Evolutionary conservation across 495 filamentous ascomycete species (phyloP).

Genomic region (Ascodesmis nigricans): DNA sequence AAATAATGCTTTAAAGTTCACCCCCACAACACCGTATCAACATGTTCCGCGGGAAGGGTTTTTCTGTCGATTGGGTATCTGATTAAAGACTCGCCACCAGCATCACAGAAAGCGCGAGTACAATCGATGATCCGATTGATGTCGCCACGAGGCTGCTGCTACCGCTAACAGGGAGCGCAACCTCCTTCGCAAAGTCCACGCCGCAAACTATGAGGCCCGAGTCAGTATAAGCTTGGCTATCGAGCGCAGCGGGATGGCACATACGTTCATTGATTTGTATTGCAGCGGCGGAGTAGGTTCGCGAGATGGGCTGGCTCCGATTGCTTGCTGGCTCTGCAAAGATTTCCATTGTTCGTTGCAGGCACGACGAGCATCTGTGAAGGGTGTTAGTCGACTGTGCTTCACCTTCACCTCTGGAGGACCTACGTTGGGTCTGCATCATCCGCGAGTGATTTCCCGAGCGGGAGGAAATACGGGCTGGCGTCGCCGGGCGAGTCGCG

Average conservation of each 20-base stretch:
- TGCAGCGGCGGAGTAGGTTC: no score
- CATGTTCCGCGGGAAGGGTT: no score
- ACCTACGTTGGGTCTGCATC: conserved; percentile 34
- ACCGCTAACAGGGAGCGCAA: not conserved
- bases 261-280: no score
- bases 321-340: no score
- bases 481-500: conserved; percentile 38
- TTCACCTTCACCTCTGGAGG: not conserved
- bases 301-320: not conserved
- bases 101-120: not conserved
- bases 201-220: no score
- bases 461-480: conserved; percentile 64
- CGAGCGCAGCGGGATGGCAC: not conserved
- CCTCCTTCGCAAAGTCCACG: no score
- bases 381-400: not conserved
- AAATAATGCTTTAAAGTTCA: not conserved
- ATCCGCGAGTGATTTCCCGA: conserved; percentile 45
- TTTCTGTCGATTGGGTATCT: no score
- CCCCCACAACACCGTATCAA: not conserved
- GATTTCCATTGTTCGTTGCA: not conserved
- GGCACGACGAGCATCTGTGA: no score
- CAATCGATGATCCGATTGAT: not conserved
- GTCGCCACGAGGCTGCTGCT: not conserved
- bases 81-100: not conserved
- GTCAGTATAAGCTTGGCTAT: not conserved